Conservation (phyloP, 768 basidiomycete species). For the Lactarius vividus region DNA sequence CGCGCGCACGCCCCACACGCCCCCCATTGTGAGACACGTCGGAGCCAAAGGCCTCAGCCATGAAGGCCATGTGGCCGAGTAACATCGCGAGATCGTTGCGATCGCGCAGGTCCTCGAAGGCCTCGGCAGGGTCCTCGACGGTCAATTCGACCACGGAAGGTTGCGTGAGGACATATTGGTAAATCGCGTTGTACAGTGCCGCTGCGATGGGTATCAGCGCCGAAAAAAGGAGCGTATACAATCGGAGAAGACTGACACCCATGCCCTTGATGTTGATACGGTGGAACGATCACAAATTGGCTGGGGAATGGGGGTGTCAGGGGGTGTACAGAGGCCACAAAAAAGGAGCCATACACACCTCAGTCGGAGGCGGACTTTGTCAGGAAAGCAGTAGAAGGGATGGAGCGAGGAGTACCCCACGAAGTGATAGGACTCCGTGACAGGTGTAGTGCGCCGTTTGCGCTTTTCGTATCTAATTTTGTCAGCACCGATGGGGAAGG, state of each 20-base stretch:
- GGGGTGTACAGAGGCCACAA: neutral
- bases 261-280: conserved; percentile 86
- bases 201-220: conserved; percentile 44
- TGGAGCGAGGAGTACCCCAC: conserved; percentile 93
- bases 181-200: conserved; percentile 83
- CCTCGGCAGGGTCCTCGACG: conserved; percentile 97
- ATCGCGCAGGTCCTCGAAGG: conserved; percentile 95
- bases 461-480: conserved; percentile 76
- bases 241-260: conserved; percentile 62
- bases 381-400: conserved; percentile 95
- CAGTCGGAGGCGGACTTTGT: conserved; percentile 79
- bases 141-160: conserved; percentile 85
- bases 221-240: neutral
- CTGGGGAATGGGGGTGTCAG: conserved; percentile 39
- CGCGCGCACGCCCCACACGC: conserved; percentile 37
- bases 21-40: conserved; percentile 35
- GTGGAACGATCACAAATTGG: conserved; percentile 91
- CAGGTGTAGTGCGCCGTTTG: conserved; percentile 50
- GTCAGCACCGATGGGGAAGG: neutral
- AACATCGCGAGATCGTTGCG: conserved; percentile 86
- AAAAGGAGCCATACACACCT: conserved; percentile 49
- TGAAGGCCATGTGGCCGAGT: conserved; percentile 58
- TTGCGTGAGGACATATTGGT: conserved; percentile 65
- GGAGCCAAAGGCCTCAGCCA: conserved; percentile 64
- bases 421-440: conserved; percentile 77